Base-by-base conservation (phyloP, 768 basidiomycete genomes). In the Psilocybe azurescens region DNA sequence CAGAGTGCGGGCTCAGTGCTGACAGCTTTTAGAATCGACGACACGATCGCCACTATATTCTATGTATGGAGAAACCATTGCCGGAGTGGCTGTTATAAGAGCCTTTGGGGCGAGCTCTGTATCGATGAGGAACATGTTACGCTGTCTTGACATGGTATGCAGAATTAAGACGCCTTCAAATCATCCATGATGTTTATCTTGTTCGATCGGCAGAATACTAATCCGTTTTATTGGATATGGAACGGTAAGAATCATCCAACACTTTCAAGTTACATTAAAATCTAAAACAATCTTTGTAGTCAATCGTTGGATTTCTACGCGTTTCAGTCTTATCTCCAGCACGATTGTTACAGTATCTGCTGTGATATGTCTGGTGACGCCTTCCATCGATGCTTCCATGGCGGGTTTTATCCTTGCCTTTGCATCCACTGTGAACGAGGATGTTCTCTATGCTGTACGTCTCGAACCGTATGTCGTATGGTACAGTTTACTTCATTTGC, bases 41-140 rank as follows among this genome's bases (percentile, higher is more conserved):
- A 72, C 74, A 14, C 70, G 73, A 24, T 75, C 74, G 30, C 76
- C 76, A 1, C 60, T 77, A 33, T 77, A 76, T 62, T 75, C 76
- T 1, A 73, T 76, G n/a, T 77, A 77, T 51, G 76, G 76, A 5
- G 76, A 77, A 62, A 75, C 75, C 0, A 77, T 77, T 33, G 66
- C 76, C n/a, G 76, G 76, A 18, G 74, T 75, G 16, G 70, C 76
- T 4, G 69, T 77, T 50, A 72, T 94, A 24, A 88, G 94, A 46
- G 88, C 93, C 1, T 95, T 94, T 70, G 94, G 94, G 14, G 93
- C 91, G 7, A 86, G 89, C 24, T 90, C 91, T 44, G 91, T 91
- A 68, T 91, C 91, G 75, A 74, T 93, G 65, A 80, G 91, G 50
- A 91, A 92, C 64, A 91, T 93, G 90, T 78, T 91, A 16, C 83